Evolutionary conservation across 2,329 filamentous ascomycete species (phyloP), one percentile per base, ranked within the genome.

Genomic region (Fusarium setosum): DNA sequence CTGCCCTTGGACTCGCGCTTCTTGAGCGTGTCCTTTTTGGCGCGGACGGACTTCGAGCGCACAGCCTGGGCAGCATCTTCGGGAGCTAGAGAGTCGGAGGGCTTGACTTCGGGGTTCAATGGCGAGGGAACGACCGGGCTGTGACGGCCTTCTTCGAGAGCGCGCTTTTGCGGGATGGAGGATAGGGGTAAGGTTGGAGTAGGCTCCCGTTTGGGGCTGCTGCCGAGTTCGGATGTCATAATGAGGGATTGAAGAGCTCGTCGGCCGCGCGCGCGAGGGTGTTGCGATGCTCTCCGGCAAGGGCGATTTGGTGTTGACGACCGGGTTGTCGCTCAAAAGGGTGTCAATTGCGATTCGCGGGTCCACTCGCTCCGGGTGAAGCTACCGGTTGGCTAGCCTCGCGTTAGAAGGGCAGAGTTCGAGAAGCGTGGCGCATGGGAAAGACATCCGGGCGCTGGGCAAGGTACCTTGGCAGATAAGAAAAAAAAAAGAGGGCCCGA

Each of bases 41-140:
- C 78, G 29, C 88, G 80, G 13, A 77, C 71, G 32, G 82, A 80
- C 61, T 80, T 81, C 32, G 72, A 70, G 23, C 75, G 74, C 31
- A 66, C 67, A n/a, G 69, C 53, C 20, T 76, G 75, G 10, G 71
- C 61, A 65, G 82, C 83, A 67, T 87, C 85, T 32, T 85, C 83
- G 12, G 76, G 74, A 13, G 75, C 72, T 20, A 77, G 76, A 4
- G 76, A 71, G 54, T 80, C 81, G 38, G 73, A 73, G 10, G 75
- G 69, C 61, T 75, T 86, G 63, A 84, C 83, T 42, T 90, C 88
- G 44, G 89, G 88, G 70, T 94, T 94, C 63, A 94, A 85, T 24
- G 91, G 91, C 11, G 92, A 94, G 4, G 91, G 88, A 3, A 93
- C 83, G 12, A 88, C 84, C 5, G 92, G 91, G 61, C 85, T 85